Conservation (phyloP, 139 green algal genomes). For the Asterochloris erici region DNA sequence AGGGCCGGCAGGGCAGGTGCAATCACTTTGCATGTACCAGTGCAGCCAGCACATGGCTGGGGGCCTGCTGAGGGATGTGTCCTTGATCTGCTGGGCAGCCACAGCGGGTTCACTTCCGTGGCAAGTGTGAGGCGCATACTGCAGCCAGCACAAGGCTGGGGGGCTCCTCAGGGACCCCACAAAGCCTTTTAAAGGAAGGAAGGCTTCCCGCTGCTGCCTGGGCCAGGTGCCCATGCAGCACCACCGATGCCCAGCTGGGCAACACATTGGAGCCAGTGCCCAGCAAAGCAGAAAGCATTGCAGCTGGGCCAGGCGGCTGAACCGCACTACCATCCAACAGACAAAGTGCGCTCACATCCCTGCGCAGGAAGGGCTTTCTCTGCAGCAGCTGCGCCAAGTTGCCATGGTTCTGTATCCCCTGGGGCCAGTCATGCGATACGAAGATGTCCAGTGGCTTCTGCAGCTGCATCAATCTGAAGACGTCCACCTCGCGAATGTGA, state of each 20-base stretch:
- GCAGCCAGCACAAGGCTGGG: too few relatives aligned
- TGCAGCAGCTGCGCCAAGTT: slow-evolving; percentile 72
- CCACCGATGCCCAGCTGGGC: not conserved
- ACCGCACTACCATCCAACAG: not conserved
- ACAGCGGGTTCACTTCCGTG: too few relatives aligned
- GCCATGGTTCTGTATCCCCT: slow-evolving; percentile 76
- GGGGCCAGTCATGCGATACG: slow-evolving; percentile 96
- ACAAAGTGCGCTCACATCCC: slow-evolving; percentile 52
- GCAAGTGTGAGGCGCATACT: too few relatives aligned
- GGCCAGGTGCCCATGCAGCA: not conserved
- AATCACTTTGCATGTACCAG: too few relatives aligned
- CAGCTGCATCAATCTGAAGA: slow-evolving; percentile 76
- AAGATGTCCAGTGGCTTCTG: slow-evolving; percentile 80
- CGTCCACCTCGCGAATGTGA: slow-evolving; percentile 88
- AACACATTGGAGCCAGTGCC: not conserved
- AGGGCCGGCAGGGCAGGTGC: too few relatives aligned
- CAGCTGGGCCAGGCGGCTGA: not conserved
- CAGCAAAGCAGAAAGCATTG: not conserved
- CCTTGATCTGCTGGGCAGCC: too few relatives aligned
- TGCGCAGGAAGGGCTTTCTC: slow-evolving; percentile 78
- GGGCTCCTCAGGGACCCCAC: too few relatives aligned
- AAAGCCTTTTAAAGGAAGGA: too few relatives aligned
- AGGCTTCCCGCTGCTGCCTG: too few relatives aligned
- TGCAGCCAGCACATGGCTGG: too few relatives aligned
- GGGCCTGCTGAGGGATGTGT: too few relatives aligned